phyloP scores from a whole-genome alignment of 192 early-diverging fungal genomes.

The Coemansia sp. region DNA sequence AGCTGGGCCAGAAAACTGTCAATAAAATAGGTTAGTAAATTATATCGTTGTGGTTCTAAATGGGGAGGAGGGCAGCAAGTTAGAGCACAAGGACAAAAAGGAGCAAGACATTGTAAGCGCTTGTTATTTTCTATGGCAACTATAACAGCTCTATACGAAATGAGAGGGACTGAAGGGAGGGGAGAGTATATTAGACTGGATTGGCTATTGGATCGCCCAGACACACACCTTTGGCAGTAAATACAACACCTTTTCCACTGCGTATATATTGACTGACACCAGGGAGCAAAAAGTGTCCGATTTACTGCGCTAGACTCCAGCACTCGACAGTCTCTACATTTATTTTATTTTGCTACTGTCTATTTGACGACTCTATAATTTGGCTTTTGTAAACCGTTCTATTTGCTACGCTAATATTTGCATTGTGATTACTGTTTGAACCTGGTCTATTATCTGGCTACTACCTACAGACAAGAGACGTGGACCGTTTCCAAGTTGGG shows the following conservation, averaged over 20 bases:
- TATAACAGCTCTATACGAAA: background rate
- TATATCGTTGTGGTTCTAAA: background rate
- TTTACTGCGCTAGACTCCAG: background rate
- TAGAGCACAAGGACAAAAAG: background rate
- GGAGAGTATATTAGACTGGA: background rate
- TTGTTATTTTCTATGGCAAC: background rate
- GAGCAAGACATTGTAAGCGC: background rate
- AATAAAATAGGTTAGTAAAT: too few species aligned
- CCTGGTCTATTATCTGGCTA: background rate
- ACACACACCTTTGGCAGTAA: background rate
- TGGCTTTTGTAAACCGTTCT: background rate
- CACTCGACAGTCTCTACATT: background rate
- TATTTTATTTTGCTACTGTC: constrained; percentile 2
- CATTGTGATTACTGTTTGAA: background rate
- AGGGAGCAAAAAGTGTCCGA: background rate
- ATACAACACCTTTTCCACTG: background rate
- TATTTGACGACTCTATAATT: background rate
- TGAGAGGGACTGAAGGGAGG: background rate
- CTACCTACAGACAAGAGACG: background rate
- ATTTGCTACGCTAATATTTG: constrained; percentile 2
- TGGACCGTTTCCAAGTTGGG: constrained; percentile 2
- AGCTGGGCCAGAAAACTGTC: too few species aligned
- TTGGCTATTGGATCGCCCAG: background rate
- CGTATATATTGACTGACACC: background rate
- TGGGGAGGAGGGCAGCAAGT: background rate